Evolutionary conservation across 1,139 yeast genomes (phyloP).

Genomic region (Hyphopichia fennica): DNA sequence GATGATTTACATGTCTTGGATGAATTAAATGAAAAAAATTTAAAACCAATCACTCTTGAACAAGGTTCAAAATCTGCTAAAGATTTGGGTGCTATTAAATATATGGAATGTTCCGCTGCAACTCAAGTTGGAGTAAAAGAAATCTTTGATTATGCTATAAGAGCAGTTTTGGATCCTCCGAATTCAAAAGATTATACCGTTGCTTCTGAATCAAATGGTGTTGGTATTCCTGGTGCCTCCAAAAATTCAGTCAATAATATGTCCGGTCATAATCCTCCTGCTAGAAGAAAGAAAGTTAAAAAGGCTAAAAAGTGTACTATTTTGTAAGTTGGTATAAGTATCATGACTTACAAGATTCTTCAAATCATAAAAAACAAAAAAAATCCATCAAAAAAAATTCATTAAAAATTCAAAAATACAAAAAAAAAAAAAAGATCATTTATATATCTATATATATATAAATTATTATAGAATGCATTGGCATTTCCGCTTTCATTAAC

Average conservation of each 20-base stretch:
- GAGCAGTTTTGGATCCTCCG: conserved; percentile 66
- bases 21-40: conserved; percentile 62
- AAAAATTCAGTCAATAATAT: conserved; percentile 7
- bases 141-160: conserved; percentile 79
- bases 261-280: conserved; percentile 5
- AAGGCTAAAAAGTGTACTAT: conserved; percentile 51
- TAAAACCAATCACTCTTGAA: conserved; percentile 58
- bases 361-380: too few relatives aligned
- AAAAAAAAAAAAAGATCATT: too few relatives aligned
- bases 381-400: too few relatives aligned
- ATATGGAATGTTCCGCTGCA: conserved; percentile 92
- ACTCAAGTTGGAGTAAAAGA: conserved; percentile 84
- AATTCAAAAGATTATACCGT: conserved; percentile 11
- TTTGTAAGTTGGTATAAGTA: conserved; percentile 38
- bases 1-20: conserved; percentile 79
- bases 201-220: conserved; percentile 1
- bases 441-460: too few relatives aligned
- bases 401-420: neutral
- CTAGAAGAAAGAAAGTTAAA: conserved; percentile 34
- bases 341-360: too few relatives aligned
- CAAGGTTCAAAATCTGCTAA: conserved; percentile 71
- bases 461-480: too few relatives aligned
- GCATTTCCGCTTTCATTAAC: too few relatives aligned
- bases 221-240: conserved; percentile 7
- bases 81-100: conserved; percentile 71